Percentiles rank a stretch among this genome's conserved stretches.
These are phyloP conservation scores for Ogataea ganodermae DNA, from an alignment of 805 yeast genomes.

Conservation along the genomic window DNA sequence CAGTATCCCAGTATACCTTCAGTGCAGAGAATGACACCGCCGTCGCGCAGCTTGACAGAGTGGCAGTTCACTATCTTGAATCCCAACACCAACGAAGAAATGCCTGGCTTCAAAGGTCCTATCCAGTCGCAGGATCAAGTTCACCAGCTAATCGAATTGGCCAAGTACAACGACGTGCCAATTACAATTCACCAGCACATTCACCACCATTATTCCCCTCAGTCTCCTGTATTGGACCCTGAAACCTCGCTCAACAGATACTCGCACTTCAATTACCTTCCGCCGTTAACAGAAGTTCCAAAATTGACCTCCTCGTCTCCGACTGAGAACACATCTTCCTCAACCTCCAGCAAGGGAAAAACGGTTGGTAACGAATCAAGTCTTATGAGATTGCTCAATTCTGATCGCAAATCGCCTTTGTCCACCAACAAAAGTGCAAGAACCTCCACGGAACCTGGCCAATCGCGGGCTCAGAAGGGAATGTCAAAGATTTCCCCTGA, in stretches of 20 bases:
- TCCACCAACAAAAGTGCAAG: conserved; percentile 15
- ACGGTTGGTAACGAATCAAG: conserved; percentile 39
- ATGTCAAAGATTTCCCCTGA: too few species aligned
- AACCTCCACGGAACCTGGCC: not conserved
- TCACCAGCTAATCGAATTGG: conserved; percentile 58
- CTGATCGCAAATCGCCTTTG: conserved; percentile 21
- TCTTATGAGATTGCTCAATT: conserved; percentile 46
- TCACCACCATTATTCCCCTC: conserved; percentile 71
- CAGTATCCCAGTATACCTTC: conserved; percentile 10
- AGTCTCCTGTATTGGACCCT: conserved; percentile 43
- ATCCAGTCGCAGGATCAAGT: conserved; percentile 57
- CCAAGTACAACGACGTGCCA: conserved; percentile 55
- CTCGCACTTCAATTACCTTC: conserved; percentile 74
- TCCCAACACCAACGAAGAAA: conserved; percentile 44
- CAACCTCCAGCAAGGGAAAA: conserved; percentile 19
- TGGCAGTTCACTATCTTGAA: conserved; percentile 62
- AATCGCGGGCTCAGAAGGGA: not conserved
- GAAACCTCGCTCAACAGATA: conserved; percentile 58
- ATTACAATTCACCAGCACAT: conserved; percentile 84
- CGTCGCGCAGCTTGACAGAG: conserved; percentile 43
- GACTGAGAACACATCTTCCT: conserved; percentile 35
- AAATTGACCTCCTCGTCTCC: conserved; percentile 63
- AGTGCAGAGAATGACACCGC: conserved; percentile 23
- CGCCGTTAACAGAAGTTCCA: conserved; percentile 71
- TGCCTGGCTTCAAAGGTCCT: conserved; percentile 46